Percentiles rank a stretch among this genome's conserved stretches.
Evolutionary conservation across 192 early-diverging fungal species (phyloP).

Genomic region (Backusella circina): DNA sequence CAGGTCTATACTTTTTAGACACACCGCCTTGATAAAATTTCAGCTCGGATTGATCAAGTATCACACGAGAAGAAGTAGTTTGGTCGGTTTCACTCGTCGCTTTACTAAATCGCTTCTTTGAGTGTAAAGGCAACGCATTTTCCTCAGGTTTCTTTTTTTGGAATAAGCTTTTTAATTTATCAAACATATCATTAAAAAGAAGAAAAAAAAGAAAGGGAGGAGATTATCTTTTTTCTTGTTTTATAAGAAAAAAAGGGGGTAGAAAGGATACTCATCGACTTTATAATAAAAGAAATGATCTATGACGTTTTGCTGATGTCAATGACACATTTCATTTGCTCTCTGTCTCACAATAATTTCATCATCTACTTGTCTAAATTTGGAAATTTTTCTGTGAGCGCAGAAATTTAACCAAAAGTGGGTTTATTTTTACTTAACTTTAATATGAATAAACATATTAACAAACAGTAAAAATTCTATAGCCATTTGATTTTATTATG

Average conservation of each 20-base stretch:
- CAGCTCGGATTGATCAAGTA: neutral
- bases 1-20: neutral
- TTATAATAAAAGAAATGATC: neutral
- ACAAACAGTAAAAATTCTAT: neutral
- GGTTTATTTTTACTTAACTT: neutral
- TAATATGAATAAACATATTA: neutral
- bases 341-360: neutral
- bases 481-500: neutral
- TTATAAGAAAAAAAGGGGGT: neutral
- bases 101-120: neutral
- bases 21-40: conserved; percentile 20
- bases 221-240: neutral
- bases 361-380: neutral
- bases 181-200: neutral
- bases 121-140: neutral
- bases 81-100: neutral
- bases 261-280: neutral
- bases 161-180: neutral
- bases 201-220: neutral
- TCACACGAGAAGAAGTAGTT: neutral
- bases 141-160: conserved; percentile 1
- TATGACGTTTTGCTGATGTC: conserved; percentile 2
- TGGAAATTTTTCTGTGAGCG: neutral
- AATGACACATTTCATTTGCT: neutral
- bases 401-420: neutral